Base-by-base conservation (phyloP, 768 basidiomycete genomes). In the Chalciporus chontae region DNA sequence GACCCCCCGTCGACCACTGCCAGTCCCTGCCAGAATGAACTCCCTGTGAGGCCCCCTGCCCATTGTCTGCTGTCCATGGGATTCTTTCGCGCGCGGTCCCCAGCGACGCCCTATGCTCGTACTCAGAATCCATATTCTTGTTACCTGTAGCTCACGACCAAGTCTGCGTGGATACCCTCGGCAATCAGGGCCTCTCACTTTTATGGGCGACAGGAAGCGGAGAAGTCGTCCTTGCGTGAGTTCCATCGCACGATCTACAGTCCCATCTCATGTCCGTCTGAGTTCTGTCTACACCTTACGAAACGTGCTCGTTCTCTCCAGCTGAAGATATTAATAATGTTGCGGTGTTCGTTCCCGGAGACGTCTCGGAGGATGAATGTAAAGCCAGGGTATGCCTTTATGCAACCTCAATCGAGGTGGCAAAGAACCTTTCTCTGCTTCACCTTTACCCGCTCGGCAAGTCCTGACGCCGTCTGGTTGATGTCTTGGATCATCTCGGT, bases 371-470 rank as follows among this genome's bases (percentile, higher is more conserved):
- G 14, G 69, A 64, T 13, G 64, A 71, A 43, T 76, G 48, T 71
- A 79, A 67, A 51, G 71, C 77, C 3, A 75, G 78, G 10, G 66
- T 0, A 59, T 85, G 45, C 63, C n/a, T 14, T 6, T 26, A 6
- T 8, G 7, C 5, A 6, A 26, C 26, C 26, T n/a, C 15, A n/a
- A 71, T 84, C 15, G 87, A 87, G 64, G 85, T 36, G 83, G 82
- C 5, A 75, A 76, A 60, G 74, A 75, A 44, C 68, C 19, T 60
- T 62, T 34, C 58, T 47, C 47, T 68, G 62, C 23, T 52, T 43
- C 83, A 87, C 62, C 67, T 87, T 14, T 86, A 84, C 66, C 77
- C 84, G 53, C 77, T 83, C 39, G 80, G 85, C 61, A 87, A 85
- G 61, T 81, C 63, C 75, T 89, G n/a, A n/a, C n/a, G 85, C 86